Evolutionary conservation across 2,329 filamentous ascomycete species (phyloP).

Genomic region (Talaromyces sp.): DNA sequence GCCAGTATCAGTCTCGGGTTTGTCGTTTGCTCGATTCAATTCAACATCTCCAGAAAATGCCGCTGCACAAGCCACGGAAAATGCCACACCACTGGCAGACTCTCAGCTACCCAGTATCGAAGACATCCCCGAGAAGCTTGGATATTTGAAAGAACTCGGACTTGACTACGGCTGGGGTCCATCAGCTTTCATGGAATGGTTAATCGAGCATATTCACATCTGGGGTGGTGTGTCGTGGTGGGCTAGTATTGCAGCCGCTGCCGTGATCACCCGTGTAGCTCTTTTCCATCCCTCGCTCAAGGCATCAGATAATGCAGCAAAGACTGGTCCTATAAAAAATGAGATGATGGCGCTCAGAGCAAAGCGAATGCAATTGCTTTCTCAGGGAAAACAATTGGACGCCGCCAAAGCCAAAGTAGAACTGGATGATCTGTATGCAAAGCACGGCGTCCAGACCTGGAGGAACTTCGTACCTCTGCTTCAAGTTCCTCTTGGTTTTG

Average conservation of each 20-base stretch:
- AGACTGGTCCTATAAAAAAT: slow-evolving; percentile 54
- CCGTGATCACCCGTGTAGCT: slow-evolving; percentile 59
- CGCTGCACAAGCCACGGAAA: slow-evolving; percentile 8
- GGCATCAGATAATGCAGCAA: slow-evolving; percentile 60
- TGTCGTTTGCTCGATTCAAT: slow-evolving; percentile 37
- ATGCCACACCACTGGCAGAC: slow-evolving; percentile 20
- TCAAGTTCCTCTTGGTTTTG: slow-evolving; percentile 70
- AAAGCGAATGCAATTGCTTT: slow-evolving; percentile 42
- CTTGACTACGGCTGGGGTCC: slow-evolving; percentile 84
- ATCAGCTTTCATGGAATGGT: slow-evolving; percentile 67
- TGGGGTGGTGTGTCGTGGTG: slow-evolving; percentile 76
- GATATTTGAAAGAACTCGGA: slow-evolving; percentile 77
- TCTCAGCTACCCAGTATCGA: slow-evolving; percentile 39
- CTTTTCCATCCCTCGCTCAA: slow-evolving; percentile 64
- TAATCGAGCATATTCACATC: slow-evolving; percentile 79
- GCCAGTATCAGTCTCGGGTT: slow-evolving; percentile 23
- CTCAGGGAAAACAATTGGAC: slow-evolving; percentile 45
- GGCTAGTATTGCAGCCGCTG: slow-evolving; percentile 64
- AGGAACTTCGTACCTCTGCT: slow-evolving; percentile 57
- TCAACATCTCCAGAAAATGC: slow-evolving; percentile 29
- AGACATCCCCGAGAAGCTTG: slow-evolving; percentile 68
- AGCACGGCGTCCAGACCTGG: slow-evolving; percentile 52
- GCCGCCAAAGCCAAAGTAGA: slow-evolving; percentile 48
- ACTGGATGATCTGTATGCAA: slow-evolving; percentile 50
- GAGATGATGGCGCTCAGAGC: slow-evolving; percentile 49